Base-by-base conservation (phyloP, 176 grass and related monocot genomes). In the Zea luxurians region DNA sequence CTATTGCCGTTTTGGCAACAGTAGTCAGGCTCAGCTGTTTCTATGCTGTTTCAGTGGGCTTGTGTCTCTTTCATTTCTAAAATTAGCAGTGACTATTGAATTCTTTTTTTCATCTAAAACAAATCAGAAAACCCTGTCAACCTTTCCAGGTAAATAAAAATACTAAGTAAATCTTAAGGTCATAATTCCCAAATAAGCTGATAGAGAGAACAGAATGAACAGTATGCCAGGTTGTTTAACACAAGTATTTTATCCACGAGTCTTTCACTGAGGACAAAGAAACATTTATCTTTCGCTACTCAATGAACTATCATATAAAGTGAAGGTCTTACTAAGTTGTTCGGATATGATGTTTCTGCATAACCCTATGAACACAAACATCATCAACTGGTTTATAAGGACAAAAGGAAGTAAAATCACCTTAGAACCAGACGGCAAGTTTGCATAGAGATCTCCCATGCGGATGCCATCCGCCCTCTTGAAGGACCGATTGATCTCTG, bases 401-500 rank as follows among this genome's bases (percentile, higher is more conserved):
- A n/a, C 37, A 83, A 11, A 34, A 76, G 13, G 2, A 20, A 73
- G 62, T 17, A 82, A 83, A 84, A 80, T 73, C 76, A 99, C 96
- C 96, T 99, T 95, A 7, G 83, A 86, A 81, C 78, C 88, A 72
- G 89, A 63, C 73, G 83, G 85, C 38, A 3, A 27, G 27, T 27
- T 27, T 27, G 27, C 0, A 27, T 27, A 27, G 27, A 27, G 27
- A 27, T 27, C 27, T 27, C 27, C 27, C 27, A 27, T 27, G 27
- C 27, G 27, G 27, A 27, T 27, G 27, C 27, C 27, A 27, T 86
- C 89, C 2, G 65, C 9, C 74, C 78, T 91, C 60, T 74, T 77
- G 71, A 89, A 91, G 18, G 90, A 96, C 48, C 82, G 80, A 34
- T 81, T 83, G 48, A 42, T 86, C 78, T 87, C 91, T 2, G 80